These are phyloP conservation scores for Phoenix roebelenii DNA, from an alignment of 176 grass and related monocot species.

Conservation along the genomic window DNA sequence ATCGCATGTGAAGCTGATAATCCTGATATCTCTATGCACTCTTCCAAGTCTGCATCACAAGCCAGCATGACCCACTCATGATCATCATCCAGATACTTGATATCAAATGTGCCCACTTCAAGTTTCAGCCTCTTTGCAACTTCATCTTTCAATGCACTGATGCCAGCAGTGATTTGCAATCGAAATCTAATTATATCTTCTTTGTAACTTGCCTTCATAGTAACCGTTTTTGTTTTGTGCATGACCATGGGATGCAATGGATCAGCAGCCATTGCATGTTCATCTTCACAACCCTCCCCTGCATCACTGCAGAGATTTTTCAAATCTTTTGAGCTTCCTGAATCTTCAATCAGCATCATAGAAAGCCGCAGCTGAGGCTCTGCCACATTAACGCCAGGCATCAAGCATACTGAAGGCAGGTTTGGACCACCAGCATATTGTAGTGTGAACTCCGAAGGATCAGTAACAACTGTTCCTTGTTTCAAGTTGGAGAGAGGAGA, in stretches of 20 bases:
- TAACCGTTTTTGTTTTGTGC: background rate
- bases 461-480: background rate
- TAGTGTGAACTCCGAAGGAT: background rate
- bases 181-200: constrained; percentile 19
- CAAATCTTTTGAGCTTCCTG: constrained; percentile 4
- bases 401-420: background rate
- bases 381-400: background rate
- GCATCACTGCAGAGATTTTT: constrained; percentile 9
- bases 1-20: constrained; percentile 17
- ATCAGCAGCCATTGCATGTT: background rate
- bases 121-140: constrained; percentile 21
- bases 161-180: background rate
- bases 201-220: constrained; percentile 17
- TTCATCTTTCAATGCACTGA: constrained; percentile 12
- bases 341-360: background rate
- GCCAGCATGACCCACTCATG: constrained; percentile 26
- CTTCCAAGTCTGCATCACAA: constrained; percentile 19
- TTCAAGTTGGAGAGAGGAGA: background rate
- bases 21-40: constrained; percentile 17
- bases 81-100: constrained; percentile 25
- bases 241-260: background rate
- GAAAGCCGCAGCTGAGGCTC: background rate
- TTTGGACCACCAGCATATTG: constrained; percentile 11
- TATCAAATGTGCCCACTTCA: constrained; percentile 16
- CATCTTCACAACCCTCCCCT: constrained; percentile 2